phyloP scores from a whole-genome alignment of 1,139 yeast genomes.

The Candida buenavistaensis region DNA sequence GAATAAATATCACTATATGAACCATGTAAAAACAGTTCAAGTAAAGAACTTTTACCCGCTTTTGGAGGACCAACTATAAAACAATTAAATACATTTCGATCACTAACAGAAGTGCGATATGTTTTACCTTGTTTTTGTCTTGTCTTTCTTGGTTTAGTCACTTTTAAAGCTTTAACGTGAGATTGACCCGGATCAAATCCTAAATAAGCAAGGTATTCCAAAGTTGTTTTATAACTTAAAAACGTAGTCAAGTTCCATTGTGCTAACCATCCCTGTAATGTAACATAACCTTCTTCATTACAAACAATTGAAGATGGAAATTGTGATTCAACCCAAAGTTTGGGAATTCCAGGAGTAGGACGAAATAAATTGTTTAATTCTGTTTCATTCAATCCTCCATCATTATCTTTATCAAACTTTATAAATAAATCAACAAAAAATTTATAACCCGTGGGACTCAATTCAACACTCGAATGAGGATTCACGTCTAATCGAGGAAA shows the following conservation, averaged over 20 bases:
- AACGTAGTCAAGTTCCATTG: conserved; percentile 98
- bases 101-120: conserved; percentile 70
- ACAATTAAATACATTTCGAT: conserved; percentile 89
- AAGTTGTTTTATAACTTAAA: conserved; percentile 76
- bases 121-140: conserved; percentile 63
- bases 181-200: conserved; percentile 69
- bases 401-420: conserved; percentile 88
- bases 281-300: conserved; percentile 84
- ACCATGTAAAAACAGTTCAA: conserved; percentile 79
- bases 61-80: conserved; percentile 82
- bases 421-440: conserved; percentile 87
- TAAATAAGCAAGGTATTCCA: conserved; percentile 83
- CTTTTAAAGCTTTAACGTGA: conserved; percentile 67
- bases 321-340: conserved; percentile 77
- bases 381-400: conserved; percentile 81
- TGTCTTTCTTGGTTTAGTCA: conserved; percentile 76
- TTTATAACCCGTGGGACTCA: conserved; percentile 91
- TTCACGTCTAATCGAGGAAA: conserved; percentile 81
- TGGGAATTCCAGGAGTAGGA: conserved; percentile 93
- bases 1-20: conserved; percentile 70
- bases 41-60: conserved; percentile 80
- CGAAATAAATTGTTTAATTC: conserved; percentile 70
- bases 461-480: conserved; percentile 76
- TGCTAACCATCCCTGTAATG: conserved; percentile 96
- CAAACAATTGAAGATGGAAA: conserved; percentile 88